Conservation (phyloP, 176 grass and related monocot genomes). For the Musa itinerans region DNA sequence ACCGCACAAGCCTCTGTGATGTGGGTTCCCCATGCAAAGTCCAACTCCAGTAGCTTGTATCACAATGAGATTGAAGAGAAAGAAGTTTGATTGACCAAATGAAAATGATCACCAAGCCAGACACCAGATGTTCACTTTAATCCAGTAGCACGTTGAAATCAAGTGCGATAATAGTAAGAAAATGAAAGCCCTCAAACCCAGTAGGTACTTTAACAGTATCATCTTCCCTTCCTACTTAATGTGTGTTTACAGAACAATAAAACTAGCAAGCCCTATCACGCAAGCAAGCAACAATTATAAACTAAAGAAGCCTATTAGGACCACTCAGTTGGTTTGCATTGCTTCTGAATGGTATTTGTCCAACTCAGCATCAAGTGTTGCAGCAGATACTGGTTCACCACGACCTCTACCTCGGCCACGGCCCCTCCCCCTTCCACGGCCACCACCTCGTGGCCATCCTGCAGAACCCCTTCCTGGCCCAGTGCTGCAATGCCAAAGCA, state of each 20-base stretch:
- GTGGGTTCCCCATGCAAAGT: background rate
- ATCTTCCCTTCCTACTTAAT: constrained; percentile 35
- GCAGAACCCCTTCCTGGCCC: constrained; percentile 38
- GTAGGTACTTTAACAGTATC: constrained; percentile 17
- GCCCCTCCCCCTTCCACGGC: constrained; percentile 43
- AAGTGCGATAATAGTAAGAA: constrained; percentile 34
- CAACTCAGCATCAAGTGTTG: constrained; percentile 95
- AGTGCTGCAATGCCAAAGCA: constrained; percentile 34
- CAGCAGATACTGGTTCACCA: constrained; percentile 45
- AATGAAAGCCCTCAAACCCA: constrained; percentile 37
- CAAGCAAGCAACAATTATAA: constrained; percentile 23
- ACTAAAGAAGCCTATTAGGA: background rate
- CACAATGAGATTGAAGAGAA: background rate
- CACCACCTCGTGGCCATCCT: constrained; percentile 32
- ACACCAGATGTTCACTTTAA: constrained; percentile 1
- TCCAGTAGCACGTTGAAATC: background rate
- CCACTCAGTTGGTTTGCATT: constrained; percentile 77
- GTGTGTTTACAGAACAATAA: constrained; percentile 32
- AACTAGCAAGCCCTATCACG: constrained; percentile 27
- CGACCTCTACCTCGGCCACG: constrained; percentile 49
- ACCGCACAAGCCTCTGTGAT: background rate
- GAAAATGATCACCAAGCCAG: background rate
- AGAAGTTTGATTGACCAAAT: background rate
- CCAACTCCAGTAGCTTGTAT: background rate
- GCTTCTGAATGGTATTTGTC: constrained; percentile 80